phyloP scores from a whole-genome alignment of 129 eudicot species.

The Sambucus nigra region DNA sequence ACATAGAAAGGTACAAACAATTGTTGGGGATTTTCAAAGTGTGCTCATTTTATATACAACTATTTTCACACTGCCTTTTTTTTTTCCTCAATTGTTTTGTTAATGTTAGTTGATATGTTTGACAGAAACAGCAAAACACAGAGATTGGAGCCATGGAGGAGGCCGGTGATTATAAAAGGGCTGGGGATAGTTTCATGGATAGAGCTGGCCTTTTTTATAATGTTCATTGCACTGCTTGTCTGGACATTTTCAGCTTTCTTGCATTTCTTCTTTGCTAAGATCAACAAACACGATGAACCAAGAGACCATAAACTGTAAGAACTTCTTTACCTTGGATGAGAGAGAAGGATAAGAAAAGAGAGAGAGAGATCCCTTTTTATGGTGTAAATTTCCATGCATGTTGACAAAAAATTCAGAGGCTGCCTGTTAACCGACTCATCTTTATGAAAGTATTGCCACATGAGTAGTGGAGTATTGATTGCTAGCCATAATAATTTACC shows the following conservation, averaged over 20 bases:
- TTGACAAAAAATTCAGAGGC: no score
- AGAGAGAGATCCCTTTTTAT: no score
- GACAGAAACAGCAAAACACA: constrained; percentile 5
- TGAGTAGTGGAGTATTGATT: no score
- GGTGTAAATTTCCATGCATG: no score
- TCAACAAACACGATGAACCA: background rate
- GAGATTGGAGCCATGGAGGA: constrained; percentile 15
- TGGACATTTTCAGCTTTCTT: constrained; percentile 34
- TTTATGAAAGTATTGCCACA: no score
- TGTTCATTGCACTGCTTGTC: constrained; percentile 39
- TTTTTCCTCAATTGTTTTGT: no score
- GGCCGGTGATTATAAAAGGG: constrained; percentile 41
- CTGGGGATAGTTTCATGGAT: constrained; percentile 43
- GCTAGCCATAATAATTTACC: no score
- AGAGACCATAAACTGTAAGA: constrained; percentile 34
- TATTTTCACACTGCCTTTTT: no score
- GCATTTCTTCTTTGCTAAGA: constrained; percentile 19
- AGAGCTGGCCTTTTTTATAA: constrained; percentile 32
- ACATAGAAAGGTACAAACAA: constrained; percentile 11
- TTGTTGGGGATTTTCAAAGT: background rate
- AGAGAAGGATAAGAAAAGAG: no score
- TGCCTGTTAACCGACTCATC: no score
- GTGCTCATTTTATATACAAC: no score
- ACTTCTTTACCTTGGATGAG: background rate
- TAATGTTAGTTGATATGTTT: background rate